Evolutionary conservation across 2,329 filamentous ascomycete species (phyloP), one percentile per base, ranked within the genome.

Genomic region (Tolypocladium tundrense): DNA sequence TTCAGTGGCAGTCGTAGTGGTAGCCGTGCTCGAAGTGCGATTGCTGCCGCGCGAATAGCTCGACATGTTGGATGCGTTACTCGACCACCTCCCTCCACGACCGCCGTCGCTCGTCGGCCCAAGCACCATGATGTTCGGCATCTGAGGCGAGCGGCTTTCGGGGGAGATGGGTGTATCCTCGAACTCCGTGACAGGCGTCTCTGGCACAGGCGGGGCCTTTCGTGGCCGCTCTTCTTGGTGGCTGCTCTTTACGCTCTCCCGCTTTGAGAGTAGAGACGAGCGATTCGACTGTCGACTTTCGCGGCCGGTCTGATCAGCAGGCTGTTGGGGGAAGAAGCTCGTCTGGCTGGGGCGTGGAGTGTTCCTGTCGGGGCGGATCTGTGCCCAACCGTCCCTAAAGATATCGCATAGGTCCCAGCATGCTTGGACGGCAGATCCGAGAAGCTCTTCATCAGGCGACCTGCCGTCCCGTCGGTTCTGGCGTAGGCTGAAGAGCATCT

Each of bases 361-460:
- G 51, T 88, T 88, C 57, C 91, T 81, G 60, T 96, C 91, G 5
- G 92, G 91, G 56, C 91, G 84, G 53, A 94, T 85, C 65, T 94
- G 89, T 4, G 90, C 91, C 91, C 92, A 96, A 21, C 91, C 91
- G 74, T 94, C 89, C 53, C 91, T 83, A 77, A 97, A 96, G 57
- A 97, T 85, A 73, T 97, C 91, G 69, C 91, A 96, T 7, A 97
- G 81, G 64, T 96, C 91, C 91, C 91, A 97, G 70, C 92, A 97
- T 16, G 92, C 90, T 68, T 96, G 91, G 0, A 96, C 88, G 1
- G 92, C 91, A 1, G 90, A 94, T 6, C 88, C 87, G 0, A 97
- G 79, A 0, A 96, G 79, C 67, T 96, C 92, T 67, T 93, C 90
- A 62, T 96, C 90, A 0, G 88, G 79, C 0, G 79, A 75, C 64